These are phyloP conservation scores for Calonectria leucothoes DNA, from an alignment of 2,329 filamentous ascomycete species.

Conservation along the genomic window DNA sequence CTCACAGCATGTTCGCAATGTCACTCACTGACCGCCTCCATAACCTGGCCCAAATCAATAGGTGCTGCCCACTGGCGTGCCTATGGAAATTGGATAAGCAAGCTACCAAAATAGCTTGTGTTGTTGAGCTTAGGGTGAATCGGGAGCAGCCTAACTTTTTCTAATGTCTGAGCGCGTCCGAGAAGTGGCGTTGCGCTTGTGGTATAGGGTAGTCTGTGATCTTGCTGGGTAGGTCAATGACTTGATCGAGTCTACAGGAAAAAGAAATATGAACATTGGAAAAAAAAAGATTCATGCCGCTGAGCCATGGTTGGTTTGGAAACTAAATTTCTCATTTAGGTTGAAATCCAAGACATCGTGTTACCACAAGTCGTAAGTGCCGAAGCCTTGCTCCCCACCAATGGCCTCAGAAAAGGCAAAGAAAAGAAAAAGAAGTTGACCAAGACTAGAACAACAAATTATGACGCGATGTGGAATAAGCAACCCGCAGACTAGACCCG, in stretches of 20 bases:
- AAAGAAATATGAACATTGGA: not conserved
- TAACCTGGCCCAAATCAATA: not conserved
- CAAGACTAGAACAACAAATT: not conserved
- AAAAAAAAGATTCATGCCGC: not conserved
- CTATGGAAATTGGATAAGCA: not conserved
- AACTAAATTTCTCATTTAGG: not conserved
- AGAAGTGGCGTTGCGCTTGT: not conserved
- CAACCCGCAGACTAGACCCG: not conserved
- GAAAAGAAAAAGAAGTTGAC: not conserved
- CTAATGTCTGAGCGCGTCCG: not conserved
- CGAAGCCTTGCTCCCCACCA: constrained; percentile 1
- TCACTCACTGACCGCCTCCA: not conserved
- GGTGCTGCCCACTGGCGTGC: not conserved
- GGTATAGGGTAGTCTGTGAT: not conserved
- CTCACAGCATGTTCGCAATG: not conserved
- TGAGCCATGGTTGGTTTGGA: not conserved
- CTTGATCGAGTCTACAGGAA: not conserved
- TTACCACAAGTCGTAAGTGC: not conserved
- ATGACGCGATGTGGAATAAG: constrained; percentile 5
- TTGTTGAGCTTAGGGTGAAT: not conserved
- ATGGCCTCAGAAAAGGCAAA: not conserved
- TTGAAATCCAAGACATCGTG: not conserved
- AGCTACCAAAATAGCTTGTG: not conserved
- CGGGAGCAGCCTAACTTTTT: not conserved
- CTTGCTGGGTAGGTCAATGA: not conserved